Base-by-base conservation (phyloP, 192 early-diverging fungal species). In the Backusella sp. region DNA sequence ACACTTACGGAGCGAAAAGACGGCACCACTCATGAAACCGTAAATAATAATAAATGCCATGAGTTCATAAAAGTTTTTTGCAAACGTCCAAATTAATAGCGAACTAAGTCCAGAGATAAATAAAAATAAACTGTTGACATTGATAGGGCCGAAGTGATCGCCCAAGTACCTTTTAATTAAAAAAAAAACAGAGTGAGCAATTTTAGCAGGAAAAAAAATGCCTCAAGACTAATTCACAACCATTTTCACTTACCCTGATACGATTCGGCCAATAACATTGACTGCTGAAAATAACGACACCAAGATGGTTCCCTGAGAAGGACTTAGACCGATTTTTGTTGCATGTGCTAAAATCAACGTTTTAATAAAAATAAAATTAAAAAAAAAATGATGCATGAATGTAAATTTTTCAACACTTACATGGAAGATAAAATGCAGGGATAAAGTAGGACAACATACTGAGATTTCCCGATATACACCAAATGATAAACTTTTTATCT, bases 41-140 rank as follows among this genome's bases (percentile, higher is more conserved):
- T 68, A 82, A 3, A 82, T 36, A 11, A 76, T 75, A 59, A 70
- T 53, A 66, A 72, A 82, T 9, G 72, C 81, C 65, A 82, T 68
- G 34, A 82, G 74, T 11, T 67, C 32, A 4, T 70, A 41, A 73
- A 73, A 78, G 17, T 37, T 76, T 8, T 36, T 72, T 3, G 81
- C 81, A 70, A 79, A 82, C 4, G 53, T 49, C 81, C 81, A 82
- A 41, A 82, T 76, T 41, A 79, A 68, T 15, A 76, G 42, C 30
- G 62, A 65, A 53, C 72, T 69, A 19, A 73, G 21, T 4, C 77
- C 81, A 65, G 73, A 66, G 21, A 82, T 68, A 8, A 76, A 32
- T 46, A 59, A 70, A 35, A 77, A 74, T 6, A 82, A 66, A 21
- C 76, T 41, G 41, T 74, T 68, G 62, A 74, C 71, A 41, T 82